phyloP scores from a whole-genome alignment of 352 stramenopile genomes.

The Blastocystis sp. region DNA sequence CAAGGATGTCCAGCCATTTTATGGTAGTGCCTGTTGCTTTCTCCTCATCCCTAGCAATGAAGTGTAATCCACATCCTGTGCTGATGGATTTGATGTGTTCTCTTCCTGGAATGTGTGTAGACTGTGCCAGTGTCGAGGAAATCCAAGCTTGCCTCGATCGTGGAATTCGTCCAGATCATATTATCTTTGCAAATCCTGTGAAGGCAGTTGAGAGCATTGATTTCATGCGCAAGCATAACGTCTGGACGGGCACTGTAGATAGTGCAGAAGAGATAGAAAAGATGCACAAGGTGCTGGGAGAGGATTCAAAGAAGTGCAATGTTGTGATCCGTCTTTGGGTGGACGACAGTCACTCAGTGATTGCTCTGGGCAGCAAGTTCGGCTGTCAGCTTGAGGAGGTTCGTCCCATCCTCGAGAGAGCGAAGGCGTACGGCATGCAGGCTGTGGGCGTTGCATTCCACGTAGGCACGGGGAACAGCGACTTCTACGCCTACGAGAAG shows the following conservation, averaged over 20 bases:
- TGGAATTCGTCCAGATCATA: not conserved
- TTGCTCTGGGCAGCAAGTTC: constrained; percentile 58
- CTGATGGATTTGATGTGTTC: constrained; percentile 60
- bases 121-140: constrained; percentile 28
- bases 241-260: constrained; percentile 35
- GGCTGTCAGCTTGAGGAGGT: constrained; percentile 25
- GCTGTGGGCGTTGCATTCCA: constrained; percentile 57
- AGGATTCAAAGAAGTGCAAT: constrained; percentile 10
- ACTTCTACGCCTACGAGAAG: not conserved
- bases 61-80: constrained; percentile 30
- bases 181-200: constrained; percentile 60
- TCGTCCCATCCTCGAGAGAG: not conserved
- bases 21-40: not conserved
- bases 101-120: constrained; percentile 43
- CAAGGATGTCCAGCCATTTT: constrained; percentile 46
- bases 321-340: constrained; percentile 50
- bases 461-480: not conserved
- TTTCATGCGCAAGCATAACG: constrained; percentile 6
- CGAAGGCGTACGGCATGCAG: constrained; percentile 20
- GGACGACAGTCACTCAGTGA: constrained; percentile 1
- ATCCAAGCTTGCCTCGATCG: constrained; percentile 14
- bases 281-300: constrained; percentile 36
- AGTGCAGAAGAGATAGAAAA: constrained; percentile 37
- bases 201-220: constrained; percentile 42
- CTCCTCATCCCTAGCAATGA: constrained; percentile 33